Conservation (phyloP, 768 basidiomycete species). For the Suillus discolor region DNA sequence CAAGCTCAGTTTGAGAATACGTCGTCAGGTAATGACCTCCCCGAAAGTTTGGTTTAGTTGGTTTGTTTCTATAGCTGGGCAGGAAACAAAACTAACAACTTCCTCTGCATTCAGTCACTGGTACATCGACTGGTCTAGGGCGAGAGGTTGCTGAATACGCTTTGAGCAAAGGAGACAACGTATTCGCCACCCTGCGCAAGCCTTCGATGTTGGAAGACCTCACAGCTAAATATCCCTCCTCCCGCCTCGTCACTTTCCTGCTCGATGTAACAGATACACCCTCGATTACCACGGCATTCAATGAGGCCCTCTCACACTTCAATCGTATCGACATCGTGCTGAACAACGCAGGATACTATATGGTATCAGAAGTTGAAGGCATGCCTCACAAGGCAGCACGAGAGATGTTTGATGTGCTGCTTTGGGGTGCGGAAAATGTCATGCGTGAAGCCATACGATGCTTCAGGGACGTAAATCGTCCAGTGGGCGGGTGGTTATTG, state of each 20-base stretch:
- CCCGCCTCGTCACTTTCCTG: conserved; percentile 40
- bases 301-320: conserved; percentile 34
- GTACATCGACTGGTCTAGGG: conserved; percentile 44
- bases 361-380: conserved; percentile 67
- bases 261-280: conserved; percentile 41
- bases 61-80: not conserved
- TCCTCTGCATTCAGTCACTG: conserved; percentile 37
- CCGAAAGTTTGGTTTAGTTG: conserved; percentile 28
- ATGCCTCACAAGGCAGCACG: conserved; percentile 83
- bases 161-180: conserved; percentile 42
- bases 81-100: not conserved
- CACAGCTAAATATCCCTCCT: conserved; percentile 28
- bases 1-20: not conserved
- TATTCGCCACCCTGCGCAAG: conserved; percentile 46
- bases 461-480: conserved; percentile 40
- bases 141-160: conserved; percentile 34
- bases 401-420: conserved; percentile 45
- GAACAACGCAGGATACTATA: conserved; percentile 43
- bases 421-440: conserved; percentile 36
- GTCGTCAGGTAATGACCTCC: conserved; percentile 6
- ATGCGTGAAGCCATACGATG: conserved; percentile 35
- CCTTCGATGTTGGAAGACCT: conserved; percentile 38
- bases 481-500: conserved; percentile 36
- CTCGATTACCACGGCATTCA: conserved; percentile 40
- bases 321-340: conserved; percentile 47